phyloP scores from a whole-genome alignment of 2,329 filamentous ascomycete genomes.

The Myriosclerotinia curreyana region DNA sequence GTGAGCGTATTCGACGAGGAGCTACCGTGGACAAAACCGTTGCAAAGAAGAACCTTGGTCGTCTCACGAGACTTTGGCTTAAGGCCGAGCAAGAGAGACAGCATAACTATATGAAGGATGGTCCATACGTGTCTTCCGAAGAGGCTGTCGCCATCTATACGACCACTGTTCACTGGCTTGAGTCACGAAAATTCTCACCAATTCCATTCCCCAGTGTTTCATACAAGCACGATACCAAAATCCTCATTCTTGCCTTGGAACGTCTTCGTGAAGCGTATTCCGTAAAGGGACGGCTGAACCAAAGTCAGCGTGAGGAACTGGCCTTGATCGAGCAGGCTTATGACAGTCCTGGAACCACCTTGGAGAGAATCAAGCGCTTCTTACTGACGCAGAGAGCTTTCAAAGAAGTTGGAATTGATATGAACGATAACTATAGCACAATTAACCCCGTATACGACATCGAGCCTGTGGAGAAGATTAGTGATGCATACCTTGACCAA shows the following conservation, averaged over 20 bases:
- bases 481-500: constrained; percentile 95
- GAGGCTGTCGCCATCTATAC: constrained; percentile 99
- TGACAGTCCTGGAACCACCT: constrained; percentile 91
- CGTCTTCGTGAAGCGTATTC: constrained; percentile 93
- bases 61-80: constrained; percentile 90
- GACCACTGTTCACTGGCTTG: constrained; percentile 97
- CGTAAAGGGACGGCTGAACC: constrained; percentile 93
- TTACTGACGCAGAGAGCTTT: constrained; percentile 95
- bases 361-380: constrained; percentile 97
- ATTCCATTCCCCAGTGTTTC: constrained; percentile 98
- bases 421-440: constrained; percentile 99
- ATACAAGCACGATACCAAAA: constrained; percentile 99
- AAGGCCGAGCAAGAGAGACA: constrained; percentile 98
- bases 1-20: constrained; percentile 91
- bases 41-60: constrained; percentile 97
- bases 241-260: constrained; percentile 91
- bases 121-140: constrained; percentile 96
- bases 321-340: constrained; percentile 98
- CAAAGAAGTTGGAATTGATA: constrained; percentile 98
- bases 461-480: constrained; percentile 99
- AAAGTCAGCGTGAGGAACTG: constrained; percentile 94
- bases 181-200: constrained; percentile 96
- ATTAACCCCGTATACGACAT: constrained; percentile 99
- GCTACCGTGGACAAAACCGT: constrained; percentile 99
- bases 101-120: constrained; percentile 99